Evolutionary conservation across 1,284 basidiomycete genomes (phyloP), one percentile per base, ranked within the genome.

Genomic region (Cutaneotrichosporon sp.): DNA sequence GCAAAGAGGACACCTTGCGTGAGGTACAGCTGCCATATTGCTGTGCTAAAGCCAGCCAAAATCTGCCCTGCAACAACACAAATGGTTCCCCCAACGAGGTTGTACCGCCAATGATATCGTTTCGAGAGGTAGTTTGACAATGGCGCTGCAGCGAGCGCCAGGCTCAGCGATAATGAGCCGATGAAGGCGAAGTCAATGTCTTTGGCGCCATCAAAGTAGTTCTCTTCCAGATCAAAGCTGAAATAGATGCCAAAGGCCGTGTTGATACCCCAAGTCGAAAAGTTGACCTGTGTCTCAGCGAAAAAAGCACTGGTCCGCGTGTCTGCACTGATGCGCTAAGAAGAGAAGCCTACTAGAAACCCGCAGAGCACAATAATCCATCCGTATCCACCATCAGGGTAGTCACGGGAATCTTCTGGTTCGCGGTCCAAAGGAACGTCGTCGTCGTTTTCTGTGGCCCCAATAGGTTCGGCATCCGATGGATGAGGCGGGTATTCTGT

Each of bases 191-290:
- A 58, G 39, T 58, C 56, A 72, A 65, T 34, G 64, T 67, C 9
- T 68, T 68, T 10, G 61, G 56, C 76, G 9, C 70, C 70, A 1
- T 62, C 45, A 43, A 75, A 77, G 51, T 72, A 70, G 57, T 74
- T 69, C 53, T 75, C 61, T 30, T 69, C 54, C 8, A 72, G 63
- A 51, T 77, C 77, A 49, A 72, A 77, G 8, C 69, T 65, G 10
- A 75, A 63, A 61, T 73, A 77, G 23, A 77, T 72, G 20, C 75
- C 76, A 43, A 76, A 77, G 1, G 74, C 70, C 14, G 75, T 75
- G 52, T 77, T 77, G 54, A 72, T 63, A n/a, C 76, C 76, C 76
- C 65, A 64, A 5, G 63, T 65, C 2, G 52, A 52, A 12, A 58
- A 54, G 52, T 58, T 58, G 39, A 58, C 30, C 56, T 58, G 38